Percentiles rank a stretch among this genome's conserved stretches.
Conservation (phyloP, 257 asterid genomes). For the Echium plantagineum region DNA sequence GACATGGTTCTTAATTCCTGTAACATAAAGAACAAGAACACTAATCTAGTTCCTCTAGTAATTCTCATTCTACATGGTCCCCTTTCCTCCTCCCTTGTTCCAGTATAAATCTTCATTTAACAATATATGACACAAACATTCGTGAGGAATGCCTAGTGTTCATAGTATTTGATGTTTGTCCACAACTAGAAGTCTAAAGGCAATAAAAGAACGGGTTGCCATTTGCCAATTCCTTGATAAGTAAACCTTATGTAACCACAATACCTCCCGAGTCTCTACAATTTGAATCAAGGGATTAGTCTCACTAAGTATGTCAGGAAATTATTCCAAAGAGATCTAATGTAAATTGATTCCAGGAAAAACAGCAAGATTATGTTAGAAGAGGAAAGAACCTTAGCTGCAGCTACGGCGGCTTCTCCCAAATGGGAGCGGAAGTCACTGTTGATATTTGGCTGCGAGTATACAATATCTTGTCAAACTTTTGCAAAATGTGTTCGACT, state of each 20-base stretch:
- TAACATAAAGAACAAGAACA: no score
- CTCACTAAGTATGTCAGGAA: not conserved
- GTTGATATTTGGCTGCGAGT: constrained; percentile 71
- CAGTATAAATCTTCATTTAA: no score
- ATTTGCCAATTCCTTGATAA: not conserved
- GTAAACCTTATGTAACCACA: not conserved
- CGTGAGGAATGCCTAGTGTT: no score
- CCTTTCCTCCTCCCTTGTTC: no score
- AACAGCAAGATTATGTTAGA: constrained; percentile 6
- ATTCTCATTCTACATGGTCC: no score
- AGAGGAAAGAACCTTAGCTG: constrained; percentile 67
- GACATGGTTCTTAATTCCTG: no score
- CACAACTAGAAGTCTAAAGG: no score
- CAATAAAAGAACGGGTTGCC: not conserved
- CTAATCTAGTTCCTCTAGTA: no score
- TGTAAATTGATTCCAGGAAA: not conserved
- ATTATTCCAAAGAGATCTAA: not conserved
- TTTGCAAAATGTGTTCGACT: constrained; percentile 1
- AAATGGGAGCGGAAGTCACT: constrained; percentile 59
- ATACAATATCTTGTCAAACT: constrained; percentile 15
- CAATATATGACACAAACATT: no score
- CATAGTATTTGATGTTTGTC: no score
- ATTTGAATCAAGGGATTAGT: not conserved
- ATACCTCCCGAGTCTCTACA: not conserved
- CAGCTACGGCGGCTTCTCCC: constrained; percentile 98